Base-by-base conservation (phyloP, 306 rosid genomes). In the Cucurbita argyrosperma region DNA sequence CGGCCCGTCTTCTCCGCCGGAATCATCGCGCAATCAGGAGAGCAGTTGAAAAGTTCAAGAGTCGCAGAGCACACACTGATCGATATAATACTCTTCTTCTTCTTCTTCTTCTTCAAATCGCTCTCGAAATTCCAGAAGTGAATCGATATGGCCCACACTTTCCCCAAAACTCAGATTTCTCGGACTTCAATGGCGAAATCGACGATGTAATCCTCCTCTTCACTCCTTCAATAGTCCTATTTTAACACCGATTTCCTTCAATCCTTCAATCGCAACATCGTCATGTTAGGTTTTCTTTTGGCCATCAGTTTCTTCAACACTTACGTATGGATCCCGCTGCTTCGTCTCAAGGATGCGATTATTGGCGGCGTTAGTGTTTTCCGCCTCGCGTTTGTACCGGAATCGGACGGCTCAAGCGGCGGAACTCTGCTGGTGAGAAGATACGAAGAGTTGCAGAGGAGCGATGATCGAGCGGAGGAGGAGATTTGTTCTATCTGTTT, bases 401-500 rank as follows among this genome's bases (percentile, higher is more conserved):
- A 42, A 64, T 1, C 4, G 10, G 23, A 62, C 68, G 78, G 82
- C 62, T 95, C 97, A 81, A 9, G 40, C 47, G 61, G 49, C 35
- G 52, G 30, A 38, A 21, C 12, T 16, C 62, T 56, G 55, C 67
- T 50, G 39, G 65, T 56, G 56, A 10, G 45, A 5, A 42, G 86
- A 76, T 90, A 70, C 67, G 79, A 77, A 58, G 89, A 88, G 72
- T 67, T 87, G 68, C 54, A 38, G 70, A 54, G 66, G 76, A 54
- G 6, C 40, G 59, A 59, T 3, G 63, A 18, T 35, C 8, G 35
- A 30, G 10, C 11, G 35, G 51, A 12, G 13, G 67, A 43, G 53
- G 91, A 87, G 58, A 82, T 71, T 54, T 93, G 98, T 50, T 88
- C 96, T 15, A 78, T 93, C 35, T 93, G 98, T 76, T 86, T 93